phyloP scores from a whole-genome alignment of 257 asterid species.

The Solanum okadae region DNA sequence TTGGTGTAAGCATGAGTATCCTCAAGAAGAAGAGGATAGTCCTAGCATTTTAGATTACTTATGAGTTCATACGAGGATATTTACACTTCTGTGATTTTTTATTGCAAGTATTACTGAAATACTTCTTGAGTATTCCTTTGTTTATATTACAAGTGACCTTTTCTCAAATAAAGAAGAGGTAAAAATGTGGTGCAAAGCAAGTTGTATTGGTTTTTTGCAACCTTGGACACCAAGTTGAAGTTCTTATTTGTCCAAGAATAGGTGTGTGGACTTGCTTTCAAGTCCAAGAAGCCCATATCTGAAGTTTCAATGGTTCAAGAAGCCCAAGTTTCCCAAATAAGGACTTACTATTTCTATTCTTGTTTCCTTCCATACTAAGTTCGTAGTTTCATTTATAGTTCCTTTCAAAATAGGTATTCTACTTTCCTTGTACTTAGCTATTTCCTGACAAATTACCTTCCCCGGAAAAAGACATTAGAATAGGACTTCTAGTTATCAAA shows the following conservation, averaged over 20 bases:
- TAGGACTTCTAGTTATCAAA: not conserved
- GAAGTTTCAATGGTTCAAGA: not conserved
- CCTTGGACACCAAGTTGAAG: not conserved
- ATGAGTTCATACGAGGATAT: not conserved
- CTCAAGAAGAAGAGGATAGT: not conserved
- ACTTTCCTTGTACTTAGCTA: not conserved
- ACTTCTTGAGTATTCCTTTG: not conserved
- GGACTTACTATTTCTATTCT: not conserved
- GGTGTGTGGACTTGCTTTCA: not conserved
- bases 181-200: not conserved
- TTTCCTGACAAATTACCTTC: not conserved
- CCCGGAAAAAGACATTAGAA: not conserved
- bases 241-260: not conserved
- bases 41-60: not conserved
- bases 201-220: not conserved
- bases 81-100: not conserved
- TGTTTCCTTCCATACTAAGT: not conserved
- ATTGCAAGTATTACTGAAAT: not conserved
- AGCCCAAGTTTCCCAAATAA: not conserved
- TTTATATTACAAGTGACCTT: not conserved
- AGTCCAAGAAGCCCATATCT: not conserved
- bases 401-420: not conserved
- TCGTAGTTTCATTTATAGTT: not conserved
- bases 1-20: not conserved
- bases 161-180: not conserved